Evolutionary conservation across 2,329 filamentous ascomycete genomes (phyloP), one percentile per base, ranked within the genome.

Genomic region (Colletotrichum ledebouriae): DNA sequence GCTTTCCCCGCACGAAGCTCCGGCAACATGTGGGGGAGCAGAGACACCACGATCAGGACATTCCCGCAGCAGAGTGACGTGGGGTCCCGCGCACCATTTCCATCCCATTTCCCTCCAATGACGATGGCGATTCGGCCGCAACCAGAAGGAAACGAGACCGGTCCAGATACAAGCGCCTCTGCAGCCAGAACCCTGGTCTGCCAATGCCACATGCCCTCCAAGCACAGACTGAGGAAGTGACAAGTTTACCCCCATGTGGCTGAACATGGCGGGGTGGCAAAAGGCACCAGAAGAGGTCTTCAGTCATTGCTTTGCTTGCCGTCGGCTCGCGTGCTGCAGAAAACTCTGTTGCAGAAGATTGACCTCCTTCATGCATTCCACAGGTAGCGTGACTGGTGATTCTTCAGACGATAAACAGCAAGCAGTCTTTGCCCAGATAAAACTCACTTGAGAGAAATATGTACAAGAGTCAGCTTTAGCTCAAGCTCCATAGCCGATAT

Each of bases 1-100:
- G 55, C 47, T 60, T 65, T 59, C 65, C 65, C 65, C 65, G 65
- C 65, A 68, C 55, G 55, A 60, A 68, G 65, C 65, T 65, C 61
- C 60, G 61, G 33, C 65, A 60, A 56, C 61, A 50, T 65, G 61
- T 68, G 65, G 65, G 65, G 65, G 42, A 55, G 61, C 25, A 53
- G 39, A 49, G 41, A 50, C 47, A 22, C 12, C 49, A 20, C 12
- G 25, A 52, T 50, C 47, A 60, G 44, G 56, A 47, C 41, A 46
- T 20, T 42, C 34, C 46, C 41, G 25, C 46, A 29, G 22, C 42
- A 52, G 22, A 46, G 20, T 46, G 62, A 39, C 25, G 37, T 29
- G 41, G 56, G 39, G 34, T 55, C 56, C 17, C 22, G 6, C 56
- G 42, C 44, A 55, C 25, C 33, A 42, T 56, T 25, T 17, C 55